Percentiles rank a stretch among this genome's conserved stretches.
Evolutionary conservation across 495 filamentous ascomycete species (phyloP).

Genomic region (Tetracladium setigerum): DNA sequence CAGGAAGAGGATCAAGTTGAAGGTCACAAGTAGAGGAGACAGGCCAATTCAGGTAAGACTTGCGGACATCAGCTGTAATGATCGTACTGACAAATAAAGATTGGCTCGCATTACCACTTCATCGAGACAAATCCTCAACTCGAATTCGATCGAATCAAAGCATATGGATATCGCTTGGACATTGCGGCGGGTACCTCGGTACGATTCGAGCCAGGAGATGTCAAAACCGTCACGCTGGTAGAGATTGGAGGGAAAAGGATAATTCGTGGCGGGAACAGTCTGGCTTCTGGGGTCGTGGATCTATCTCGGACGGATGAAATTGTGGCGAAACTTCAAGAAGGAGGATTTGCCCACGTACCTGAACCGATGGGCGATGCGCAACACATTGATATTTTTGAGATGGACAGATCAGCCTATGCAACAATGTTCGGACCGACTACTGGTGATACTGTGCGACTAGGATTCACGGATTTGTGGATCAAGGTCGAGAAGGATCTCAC

Average conservation of each 20-base stretch:
- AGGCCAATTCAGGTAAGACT: slow-evolving; percentile 71
- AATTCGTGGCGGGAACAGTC: slow-evolving; percentile 77
- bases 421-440: slow-evolving; percentile 91
- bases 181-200: slow-evolving; percentile 89
- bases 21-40: slow-evolving; percentile 82
- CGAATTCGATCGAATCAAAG: slow-evolving; percentile 78
- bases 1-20: slow-evolving; percentile 62
- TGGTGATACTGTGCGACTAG: slow-evolving; percentile 76
- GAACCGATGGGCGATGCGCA: slow-evolving; percentile 50
- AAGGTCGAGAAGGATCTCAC: slow-evolving; percentile 85
- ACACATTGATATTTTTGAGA: slow-evolving; percentile 50
- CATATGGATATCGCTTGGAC: slow-evolving; percentile 84
- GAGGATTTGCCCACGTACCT: slow-evolving; percentile 70
- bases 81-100: slow-evolving; percentile 28
- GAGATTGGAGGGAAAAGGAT: slow-evolving; percentile 78
- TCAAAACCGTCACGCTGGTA: slow-evolving; percentile 86
- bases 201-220: slow-evolving; percentile 91
- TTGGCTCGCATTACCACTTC: slow-evolving; percentile 95
- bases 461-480: slow-evolving; percentile 84
- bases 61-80: not conserved
- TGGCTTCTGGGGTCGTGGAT: slow-evolving; percentile 71
- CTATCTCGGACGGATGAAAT: slow-evolving; percentile 54
- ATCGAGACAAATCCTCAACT: slow-evolving; percentile 88
- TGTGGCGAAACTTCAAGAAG: slow-evolving; percentile 51
- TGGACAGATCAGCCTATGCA: slow-evolving; percentile 72